phyloP scores from a whole-genome alignment of 208 protist species.

The Wallacemonas sp. region DNA sequence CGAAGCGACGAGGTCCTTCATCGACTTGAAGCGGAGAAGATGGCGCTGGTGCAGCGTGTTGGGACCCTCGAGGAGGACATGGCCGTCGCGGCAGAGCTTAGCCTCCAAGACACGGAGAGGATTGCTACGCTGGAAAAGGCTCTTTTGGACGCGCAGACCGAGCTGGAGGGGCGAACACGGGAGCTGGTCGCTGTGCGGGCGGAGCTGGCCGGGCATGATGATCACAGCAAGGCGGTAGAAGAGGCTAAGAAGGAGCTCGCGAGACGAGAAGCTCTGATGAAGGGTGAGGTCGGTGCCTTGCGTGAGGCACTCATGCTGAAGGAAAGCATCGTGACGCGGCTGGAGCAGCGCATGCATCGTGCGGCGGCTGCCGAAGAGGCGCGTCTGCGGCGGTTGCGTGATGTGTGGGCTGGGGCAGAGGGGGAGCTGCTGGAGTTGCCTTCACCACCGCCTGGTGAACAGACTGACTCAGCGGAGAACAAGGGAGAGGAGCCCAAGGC shows the following conservation, averaged over 20 bases:
- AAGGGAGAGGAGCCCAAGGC: neutral
- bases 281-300: slow-evolving; percentile 10
- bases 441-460: neutral
- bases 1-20: neutral
- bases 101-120: slow-evolving; percentile 8
- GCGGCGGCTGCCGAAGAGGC: neutral
- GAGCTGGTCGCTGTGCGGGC: neutral
- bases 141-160: neutral
- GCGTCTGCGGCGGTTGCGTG: neutral
- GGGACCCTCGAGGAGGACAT: neutral
- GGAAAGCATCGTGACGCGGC: slow-evolving; percentile 2
- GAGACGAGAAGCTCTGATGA: neutral
- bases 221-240: neutral
- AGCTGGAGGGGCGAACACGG: neutral
- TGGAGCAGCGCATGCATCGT: slow-evolving; percentile 9
- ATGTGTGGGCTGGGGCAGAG: neutral
- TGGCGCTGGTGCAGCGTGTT: neutral
- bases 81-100: slow-evolving; percentile 4
- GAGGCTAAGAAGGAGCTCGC: neutral
- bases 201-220: neutral
- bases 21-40: slow-evolving; percentile 6
- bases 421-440: slow-evolving; percentile 2
- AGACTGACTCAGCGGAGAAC: too few species aligned
- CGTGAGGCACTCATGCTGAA: slow-evolving; percentile 14
- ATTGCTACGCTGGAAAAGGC: neutral